Evolutionary conservation across 2,329 filamentous ascomycete species (phyloP).

Genomic region (Fusarium chuoi): DNA sequence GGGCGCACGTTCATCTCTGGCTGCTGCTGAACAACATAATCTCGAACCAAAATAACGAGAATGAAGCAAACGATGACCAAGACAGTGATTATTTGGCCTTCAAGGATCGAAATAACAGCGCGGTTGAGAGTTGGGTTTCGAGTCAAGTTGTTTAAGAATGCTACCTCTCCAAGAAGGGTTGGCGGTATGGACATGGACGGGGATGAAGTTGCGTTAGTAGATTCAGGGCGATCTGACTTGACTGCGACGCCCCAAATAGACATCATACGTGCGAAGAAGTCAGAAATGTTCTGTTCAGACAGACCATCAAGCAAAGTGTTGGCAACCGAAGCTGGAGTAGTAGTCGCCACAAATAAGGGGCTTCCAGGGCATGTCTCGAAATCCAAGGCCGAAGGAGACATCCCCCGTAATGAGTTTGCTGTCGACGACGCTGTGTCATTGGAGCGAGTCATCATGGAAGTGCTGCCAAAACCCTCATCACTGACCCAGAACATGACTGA

Average conservation of each 20-base stretch:
- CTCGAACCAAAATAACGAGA: conserved; percentile 92
- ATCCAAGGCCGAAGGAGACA: conserved; percentile 43
- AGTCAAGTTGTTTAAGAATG: conserved; percentile 70
- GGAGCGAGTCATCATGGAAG: conserved; percentile 41
- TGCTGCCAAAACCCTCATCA: conserved; percentile 72
- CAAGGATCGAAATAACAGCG: conserved; percentile 82
- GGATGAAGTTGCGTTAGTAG: conserved; percentile 26
- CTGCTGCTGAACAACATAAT: conserved; percentile 98
- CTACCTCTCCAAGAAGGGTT: conserved; percentile 65
- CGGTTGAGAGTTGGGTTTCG: conserved; percentile 78
- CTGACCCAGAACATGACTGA: conserved; percentile 94
- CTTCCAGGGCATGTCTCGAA: conserved; percentile 50
- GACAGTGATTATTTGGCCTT: conserved; percentile 93
- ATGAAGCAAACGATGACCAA: conserved; percentile 94
- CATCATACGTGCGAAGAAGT: conserved; percentile 47
- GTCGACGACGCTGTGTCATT: conserved; percentile 34
- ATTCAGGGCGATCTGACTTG: conserved; percentile 28
- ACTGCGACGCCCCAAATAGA: conserved; percentile 44
- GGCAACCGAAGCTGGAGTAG: conserved; percentile 47
- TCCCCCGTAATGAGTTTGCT: conserved; percentile 43
- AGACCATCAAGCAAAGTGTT: conserved; percentile 46
- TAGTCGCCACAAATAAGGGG: conserved; percentile 48
- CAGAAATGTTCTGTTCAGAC: conserved; percentile 47
- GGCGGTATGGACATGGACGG: conserved; percentile 25
- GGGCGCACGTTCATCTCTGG: conserved; percentile 87